Evolutionary conservation across 768 basidiomycete species (phyloP).

Genomic region (Leccinum incarnatum): DNA sequence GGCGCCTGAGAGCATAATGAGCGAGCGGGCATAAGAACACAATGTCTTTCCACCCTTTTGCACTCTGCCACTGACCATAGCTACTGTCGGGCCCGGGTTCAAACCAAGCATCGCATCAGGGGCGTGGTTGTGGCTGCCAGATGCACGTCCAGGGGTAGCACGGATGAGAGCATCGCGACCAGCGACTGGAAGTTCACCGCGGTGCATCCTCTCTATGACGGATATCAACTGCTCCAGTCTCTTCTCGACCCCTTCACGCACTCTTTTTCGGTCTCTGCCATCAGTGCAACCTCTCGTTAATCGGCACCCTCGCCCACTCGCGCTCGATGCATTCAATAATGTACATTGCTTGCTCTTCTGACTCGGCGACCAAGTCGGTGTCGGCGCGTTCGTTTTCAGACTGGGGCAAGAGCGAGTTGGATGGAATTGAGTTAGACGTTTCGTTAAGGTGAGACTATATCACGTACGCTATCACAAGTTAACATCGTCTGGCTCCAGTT

Average conservation of each 20-base stretch:
- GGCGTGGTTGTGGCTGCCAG: conserved; percentile 38
- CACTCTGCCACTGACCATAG: conserved; percentile 67
- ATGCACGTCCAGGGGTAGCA: conserved; percentile 42
- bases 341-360: conserved; percentile 80
- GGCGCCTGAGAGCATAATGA: conserved; percentile 61
- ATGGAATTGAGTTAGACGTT: background rate
- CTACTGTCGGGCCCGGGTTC: conserved; percentile 73
- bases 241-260: conserved; percentile 71
- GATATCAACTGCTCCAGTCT: conserved; percentile 67
- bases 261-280: conserved; percentile 73
- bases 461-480: conserved; percentile 17
- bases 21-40: background rate
- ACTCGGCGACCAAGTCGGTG: conserved; percentile 65
- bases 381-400: conserved; percentile 74
- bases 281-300: conserved; percentile 60
- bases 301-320: conserved; percentile 79
- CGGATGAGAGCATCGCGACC: conserved; percentile 38
- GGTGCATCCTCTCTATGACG: conserved; percentile 67
- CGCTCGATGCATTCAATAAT: conserved; percentile 80
- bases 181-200: conserved; percentile 67
- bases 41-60: conserved; percentile 86
- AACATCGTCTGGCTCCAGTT: background rate
- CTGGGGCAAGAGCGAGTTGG: conserved; percentile 71
- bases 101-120: conserved; percentile 62
- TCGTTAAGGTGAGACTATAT: background rate